Conservation (phyloP, 2,329 filamentous ascomycete species). For the Niveomyces coronatus region DNA sequence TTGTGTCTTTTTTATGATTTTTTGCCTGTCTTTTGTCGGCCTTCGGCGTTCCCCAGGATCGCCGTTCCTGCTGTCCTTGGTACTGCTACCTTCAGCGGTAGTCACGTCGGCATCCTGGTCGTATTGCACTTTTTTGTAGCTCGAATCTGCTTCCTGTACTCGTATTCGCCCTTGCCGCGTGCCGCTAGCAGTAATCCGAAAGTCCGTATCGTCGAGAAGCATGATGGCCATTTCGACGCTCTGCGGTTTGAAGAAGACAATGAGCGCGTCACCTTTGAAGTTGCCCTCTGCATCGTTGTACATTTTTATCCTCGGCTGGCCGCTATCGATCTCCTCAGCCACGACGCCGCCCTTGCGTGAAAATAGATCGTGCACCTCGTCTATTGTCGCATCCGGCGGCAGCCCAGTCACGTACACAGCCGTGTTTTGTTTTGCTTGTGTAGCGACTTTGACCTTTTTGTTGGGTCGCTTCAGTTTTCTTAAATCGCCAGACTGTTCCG, state of each 20-base stretch:
- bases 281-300: slow-evolving; percentile 72
- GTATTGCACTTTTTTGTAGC: slow-evolving; percentile 82
- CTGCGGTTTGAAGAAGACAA: slow-evolving; percentile 92
- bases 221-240: slow-evolving; percentile 80
- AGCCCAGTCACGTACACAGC: slow-evolving; percentile 88
- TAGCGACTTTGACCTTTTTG: slow-evolving; percentile 38
- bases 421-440: slow-evolving; percentile 60
- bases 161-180: slow-evolving; percentile 56
- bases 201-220: slow-evolving; percentile 72
- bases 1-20: slow-evolving; percentile 84
- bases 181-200: slow-evolving; percentile 51
- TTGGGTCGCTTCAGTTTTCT: slow-evolving; percentile 23
- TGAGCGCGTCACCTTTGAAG: slow-evolving; percentile 87
- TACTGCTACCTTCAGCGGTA: slow-evolving; percentile 16
- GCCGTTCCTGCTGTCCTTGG: slow-evolving; percentile 15
- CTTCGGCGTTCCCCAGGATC: slow-evolving; percentile 32
- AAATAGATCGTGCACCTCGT: slow-evolving; percentile 78
- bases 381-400: slow-evolving; percentile 64
- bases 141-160: slow-evolving; percentile 76
- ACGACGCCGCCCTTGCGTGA: slow-evolving; percentile 79
- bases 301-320: slow-evolving; percentile 82
- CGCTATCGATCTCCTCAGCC: slow-evolving; percentile 85
- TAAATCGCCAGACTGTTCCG: neutral
- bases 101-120: slow-evolving; percentile 27
- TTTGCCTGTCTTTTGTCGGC: slow-evolving; percentile 56